Conservation (phyloP, 2,329 filamentous ascomycete species). For the Claviceps humidiphila region DNA sequence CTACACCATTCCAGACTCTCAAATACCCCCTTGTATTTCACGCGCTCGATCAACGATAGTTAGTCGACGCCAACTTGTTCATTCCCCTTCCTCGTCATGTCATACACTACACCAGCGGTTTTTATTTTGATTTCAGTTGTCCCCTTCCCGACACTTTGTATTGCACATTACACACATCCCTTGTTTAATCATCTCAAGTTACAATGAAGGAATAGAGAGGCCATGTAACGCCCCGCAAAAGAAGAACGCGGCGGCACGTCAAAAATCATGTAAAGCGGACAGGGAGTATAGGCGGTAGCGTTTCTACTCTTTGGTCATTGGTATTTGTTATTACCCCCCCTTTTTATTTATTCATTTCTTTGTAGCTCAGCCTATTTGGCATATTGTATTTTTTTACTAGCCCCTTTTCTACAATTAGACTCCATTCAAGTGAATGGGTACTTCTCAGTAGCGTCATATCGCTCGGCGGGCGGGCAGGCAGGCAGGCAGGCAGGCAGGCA, state of each 20-base stretch:
- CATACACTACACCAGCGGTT: conserved; percentile 1
- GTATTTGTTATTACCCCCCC: conserved; percentile 9
- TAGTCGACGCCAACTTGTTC: background rate
- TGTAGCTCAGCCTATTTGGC: conserved; percentile 6
- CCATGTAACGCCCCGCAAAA: conserved; percentile 26
- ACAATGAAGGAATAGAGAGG: conserved; percentile 27
- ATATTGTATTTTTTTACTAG: background rate
- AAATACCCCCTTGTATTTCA: conserved; percentile 19
- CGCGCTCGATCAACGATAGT: background rate
- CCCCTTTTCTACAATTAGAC: conserved; percentile 7
- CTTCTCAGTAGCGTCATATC: conserved; percentile 1
- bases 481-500: background rate
- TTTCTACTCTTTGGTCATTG: conserved; percentile 10
- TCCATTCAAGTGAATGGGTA: conserved; percentile 23
- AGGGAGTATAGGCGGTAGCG: conserved; percentile 25
- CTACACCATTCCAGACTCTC: conserved; percentile 24
- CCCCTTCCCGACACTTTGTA: background rate
- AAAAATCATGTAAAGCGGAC: conserved; percentile 31
- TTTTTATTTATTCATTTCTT: conserved; percentile 7
- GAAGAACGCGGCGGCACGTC: conserved; percentile 19
- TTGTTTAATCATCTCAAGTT: conserved; percentile 15
- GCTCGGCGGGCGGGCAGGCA: background rate
- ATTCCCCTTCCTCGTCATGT: background rate
- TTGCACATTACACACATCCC: conserved; percentile 7
- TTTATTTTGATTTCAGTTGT: background rate